Base-by-base conservation (phyloP, 345 rosid species). In the Garcia nutans region DNA sequence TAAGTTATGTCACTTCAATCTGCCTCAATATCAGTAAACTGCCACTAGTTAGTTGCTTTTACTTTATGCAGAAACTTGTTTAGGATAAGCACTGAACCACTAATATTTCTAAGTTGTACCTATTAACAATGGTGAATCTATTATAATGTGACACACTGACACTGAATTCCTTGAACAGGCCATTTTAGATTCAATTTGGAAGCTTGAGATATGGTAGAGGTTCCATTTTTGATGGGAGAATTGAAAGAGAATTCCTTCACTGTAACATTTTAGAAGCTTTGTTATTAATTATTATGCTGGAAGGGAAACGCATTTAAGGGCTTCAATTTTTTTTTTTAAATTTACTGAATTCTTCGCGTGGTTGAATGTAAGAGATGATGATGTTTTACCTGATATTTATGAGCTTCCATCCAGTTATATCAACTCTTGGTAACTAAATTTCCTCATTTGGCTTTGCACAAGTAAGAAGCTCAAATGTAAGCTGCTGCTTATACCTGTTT, bases 401-500 rank as follows among this genome's bases (percentile, higher is more conserved):
- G 92, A 90, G 78, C 86, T 94, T 78, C 97, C 97, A 6, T 60
- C 87, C 85, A 91, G 55, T 70, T 94, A 60, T 85, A 90, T 75
- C 80, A 88, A 69, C 49, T 56, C 49, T 73, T 94, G 24, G 37
- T 92, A 22, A 45, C 82, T 41, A 81, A 74, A 63, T 87, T 88
- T 68, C 93, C 97, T 78, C 91, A 97, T 17, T 73, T 90, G 82
- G 87, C 88, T 31, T 67, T 94, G 88, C 90, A 85, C 41, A 87
- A 89, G 82, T 71, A 92, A 60, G 89, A 91, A 74, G 49, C 61
- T 17, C 81, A 85, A 73, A 87, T 88, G 97, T 92, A 63, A 76
- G 88, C 88, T 50, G 8, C 28, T 15, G 50, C 0, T 11, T 0
- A 0, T 19, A 6, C 55, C 12, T 65, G 49, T 13, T 24, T 24